A percentile compares a stretch with the other conserved stretches of the same genome.
These are phyloP conservation scores for Trichothecium roseum DNA, from an alignment of 2,329 filamentous ascomycete genomes.

Conservation along the genomic window DNA sequence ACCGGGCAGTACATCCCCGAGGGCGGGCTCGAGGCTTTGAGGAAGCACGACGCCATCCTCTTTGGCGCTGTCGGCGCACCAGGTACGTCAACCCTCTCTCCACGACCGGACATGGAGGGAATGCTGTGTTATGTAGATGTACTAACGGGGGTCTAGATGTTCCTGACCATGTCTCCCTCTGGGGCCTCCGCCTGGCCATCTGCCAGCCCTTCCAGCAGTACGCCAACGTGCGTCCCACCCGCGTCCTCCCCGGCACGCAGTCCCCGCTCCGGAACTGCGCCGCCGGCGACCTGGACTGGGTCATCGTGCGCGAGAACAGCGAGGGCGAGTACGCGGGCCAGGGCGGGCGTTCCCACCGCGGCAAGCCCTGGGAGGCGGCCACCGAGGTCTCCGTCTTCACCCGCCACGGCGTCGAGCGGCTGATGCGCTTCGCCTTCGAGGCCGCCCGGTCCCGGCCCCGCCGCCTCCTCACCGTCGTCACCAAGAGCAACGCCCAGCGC, in stretches of 20 bases:
- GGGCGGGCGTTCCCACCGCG: conserved; percentile 49
- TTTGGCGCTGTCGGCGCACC: conserved; percentile 56
- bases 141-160: conserved; percentile 35
- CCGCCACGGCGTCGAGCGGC: conserved; percentile 44
- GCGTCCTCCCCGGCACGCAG: conserved; percentile 47
- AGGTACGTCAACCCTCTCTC: conserved; percentile 11
- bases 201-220: conserved; percentile 56
- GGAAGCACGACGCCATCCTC: conserved; percentile 45
- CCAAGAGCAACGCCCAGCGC: conserved; percentile 55
- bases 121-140: too few relatives aligned
- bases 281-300: conserved; percentile 50
- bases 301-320: conserved; percentile 54
- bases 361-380: conserved; percentile 47
- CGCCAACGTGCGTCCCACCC: conserved; percentile 54
- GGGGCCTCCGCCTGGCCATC: conserved; percentile 54
- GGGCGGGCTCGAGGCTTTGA: conserved; percentile 21
- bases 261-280: conserved; percentile 43
- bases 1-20: conserved; percentile 45
- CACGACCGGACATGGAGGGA: too few relatives aligned
- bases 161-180: conserved; percentile 56
- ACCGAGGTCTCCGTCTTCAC: conserved; percentile 56
- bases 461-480: conserved; percentile 52
- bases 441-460: conserved; percentile 43
- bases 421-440: conserved; percentile 55
- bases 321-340: conserved; percentile 59